Percentiles rank a stretch among this genome's conserved stretches.
Conservation (phyloP, 352 stramenopile species). For the Salisapilia sapeloensis region DNA sequence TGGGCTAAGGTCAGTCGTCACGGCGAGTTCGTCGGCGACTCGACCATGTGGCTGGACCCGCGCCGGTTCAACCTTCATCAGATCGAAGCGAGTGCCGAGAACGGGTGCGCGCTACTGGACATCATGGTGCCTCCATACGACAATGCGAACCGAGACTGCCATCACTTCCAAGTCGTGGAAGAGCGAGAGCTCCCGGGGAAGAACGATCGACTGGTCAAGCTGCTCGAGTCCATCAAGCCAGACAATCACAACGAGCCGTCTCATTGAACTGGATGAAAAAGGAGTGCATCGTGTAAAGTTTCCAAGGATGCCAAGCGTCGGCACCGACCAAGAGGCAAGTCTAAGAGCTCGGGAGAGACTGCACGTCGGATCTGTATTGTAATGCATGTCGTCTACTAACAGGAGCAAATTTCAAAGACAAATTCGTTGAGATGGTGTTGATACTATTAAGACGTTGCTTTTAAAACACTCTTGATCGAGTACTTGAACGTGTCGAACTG, state of each 20-base stretch:
- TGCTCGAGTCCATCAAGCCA: constrained; percentile 46
- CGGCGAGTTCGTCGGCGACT: constrained; percentile 28
- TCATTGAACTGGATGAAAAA: no score
- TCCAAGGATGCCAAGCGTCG: no score
- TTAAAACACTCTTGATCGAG: constrained; percentile 13
- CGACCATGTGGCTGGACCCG: constrained; percentile 68
- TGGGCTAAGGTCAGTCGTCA: constrained; percentile 48
- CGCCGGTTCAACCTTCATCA: constrained; percentile 71
- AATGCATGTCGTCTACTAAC: no score
- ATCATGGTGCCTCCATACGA: constrained; percentile 80
- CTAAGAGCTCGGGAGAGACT: no score
- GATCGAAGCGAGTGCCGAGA: constrained; percentile 46
- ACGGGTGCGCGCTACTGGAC: constrained; percentile 61
- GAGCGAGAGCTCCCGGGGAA: constrained; percentile 20
- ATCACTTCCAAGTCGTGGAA: constrained; percentile 57
- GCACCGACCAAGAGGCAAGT: no score
- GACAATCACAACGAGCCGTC: constrained; percentile 45
- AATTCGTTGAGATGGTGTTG: no score
- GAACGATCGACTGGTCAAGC: constrained; percentile 43
- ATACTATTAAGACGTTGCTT: no score
- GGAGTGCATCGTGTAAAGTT: no score
- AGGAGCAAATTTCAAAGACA: no score
- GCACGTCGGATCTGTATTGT: no score
- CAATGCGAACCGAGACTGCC: constrained; percentile 63
- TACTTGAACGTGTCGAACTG: constrained; percentile 47